A percentile compares a stretch with the other conserved stretches of the same genome.
Conservation (phyloP, 139 green algal genomes). For the Closterium sp. region DNA sequence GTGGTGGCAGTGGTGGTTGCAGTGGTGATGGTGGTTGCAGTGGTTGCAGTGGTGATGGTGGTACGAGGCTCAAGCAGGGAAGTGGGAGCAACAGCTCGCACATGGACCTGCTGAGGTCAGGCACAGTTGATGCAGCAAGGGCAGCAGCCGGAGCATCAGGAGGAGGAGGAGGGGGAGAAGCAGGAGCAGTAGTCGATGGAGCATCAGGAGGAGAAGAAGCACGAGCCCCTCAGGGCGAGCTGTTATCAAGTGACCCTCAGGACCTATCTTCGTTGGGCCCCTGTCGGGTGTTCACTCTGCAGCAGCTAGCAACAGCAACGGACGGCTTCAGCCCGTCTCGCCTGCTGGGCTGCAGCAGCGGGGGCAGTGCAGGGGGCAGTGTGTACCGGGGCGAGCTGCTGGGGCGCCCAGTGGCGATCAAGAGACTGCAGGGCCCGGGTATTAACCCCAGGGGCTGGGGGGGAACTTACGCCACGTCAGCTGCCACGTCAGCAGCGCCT, state of each 20-base stretch:
- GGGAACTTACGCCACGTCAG: too few relatives aligned
- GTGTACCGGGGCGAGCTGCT: conserved; percentile 1
- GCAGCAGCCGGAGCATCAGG: background rate
- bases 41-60: too few relatives aligned
- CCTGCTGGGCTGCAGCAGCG: background rate
- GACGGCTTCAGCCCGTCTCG: background rate
- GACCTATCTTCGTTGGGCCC: background rate
- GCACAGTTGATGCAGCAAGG: background rate
- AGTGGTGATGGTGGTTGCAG: background rate
- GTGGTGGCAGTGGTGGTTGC: too few relatives aligned
- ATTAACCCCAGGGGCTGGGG: background rate
- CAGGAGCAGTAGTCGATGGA: too few relatives aligned
- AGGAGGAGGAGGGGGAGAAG: background rate
- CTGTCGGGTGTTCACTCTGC: background rate
- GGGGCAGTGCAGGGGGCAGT: background rate
- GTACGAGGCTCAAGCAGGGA: background rate
- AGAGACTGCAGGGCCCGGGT: background rate
- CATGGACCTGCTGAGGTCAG: background rate
- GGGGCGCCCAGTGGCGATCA: conserved; percentile 6
- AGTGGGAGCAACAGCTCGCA: too few relatives aligned
- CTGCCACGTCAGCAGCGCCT: background rate
- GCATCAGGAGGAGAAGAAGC: background rate
- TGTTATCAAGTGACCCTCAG: background rate
- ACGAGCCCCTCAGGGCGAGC: background rate
- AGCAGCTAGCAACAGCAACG: background rate